These are phyloP conservation scores for Conticribra guillardii DNA, from an alignment of 108 stramenopile genomes.

Conservation along the genomic window DNA sequence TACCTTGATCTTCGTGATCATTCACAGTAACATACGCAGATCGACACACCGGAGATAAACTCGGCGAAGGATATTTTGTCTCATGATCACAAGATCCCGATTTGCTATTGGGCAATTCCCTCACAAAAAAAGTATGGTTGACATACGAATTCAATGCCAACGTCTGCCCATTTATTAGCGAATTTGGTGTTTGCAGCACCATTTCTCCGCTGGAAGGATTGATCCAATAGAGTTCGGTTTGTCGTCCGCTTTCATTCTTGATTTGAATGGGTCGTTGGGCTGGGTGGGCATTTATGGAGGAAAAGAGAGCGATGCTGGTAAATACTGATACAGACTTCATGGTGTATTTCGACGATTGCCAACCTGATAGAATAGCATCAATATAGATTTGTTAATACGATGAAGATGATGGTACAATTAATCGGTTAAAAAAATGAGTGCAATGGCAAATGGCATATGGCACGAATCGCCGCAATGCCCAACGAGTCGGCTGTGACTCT, in stretches of 20 bases:
- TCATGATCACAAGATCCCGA: slow-evolving; percentile 36
- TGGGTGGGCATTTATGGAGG: slow-evolving; percentile 13
- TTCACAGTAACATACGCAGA: slow-evolving; percentile 48
- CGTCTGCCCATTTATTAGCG: slow-evolving; percentile 44
- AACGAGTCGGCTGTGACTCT: too few relatives aligned
- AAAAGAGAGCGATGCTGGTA: slow-evolving; percentile 7
- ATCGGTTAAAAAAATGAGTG: too few relatives aligned
- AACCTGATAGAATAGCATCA: too few relatives aligned
- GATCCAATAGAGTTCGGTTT: slow-evolving; percentile 65
- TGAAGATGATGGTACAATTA: too few relatives aligned
- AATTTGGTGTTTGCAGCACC: slow-evolving; percentile 26
- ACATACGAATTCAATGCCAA: slow-evolving; percentile 61
- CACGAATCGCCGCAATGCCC: too few relatives aligned
- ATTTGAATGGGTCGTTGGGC: slow-evolving; percentile 42
- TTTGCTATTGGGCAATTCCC: slow-evolving; percentile 35
- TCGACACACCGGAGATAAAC: slow-evolving; percentile 40
- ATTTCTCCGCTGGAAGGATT: slow-evolving; percentile 50
- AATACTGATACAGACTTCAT: slow-evolving; percentile 11
- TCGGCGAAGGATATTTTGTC: slow-evolving; percentile 14
- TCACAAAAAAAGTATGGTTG: slow-evolving; percentile 76
- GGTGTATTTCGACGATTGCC: neutral
- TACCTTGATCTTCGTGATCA: slow-evolving; percentile 52
- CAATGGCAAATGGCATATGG: too few relatives aligned
- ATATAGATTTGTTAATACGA: too few relatives aligned
- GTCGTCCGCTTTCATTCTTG: slow-evolving; percentile 55